Evolutionary conservation across 306 rosid genomes (phyloP).

Genomic region (Cucurbita moschata): DNA sequence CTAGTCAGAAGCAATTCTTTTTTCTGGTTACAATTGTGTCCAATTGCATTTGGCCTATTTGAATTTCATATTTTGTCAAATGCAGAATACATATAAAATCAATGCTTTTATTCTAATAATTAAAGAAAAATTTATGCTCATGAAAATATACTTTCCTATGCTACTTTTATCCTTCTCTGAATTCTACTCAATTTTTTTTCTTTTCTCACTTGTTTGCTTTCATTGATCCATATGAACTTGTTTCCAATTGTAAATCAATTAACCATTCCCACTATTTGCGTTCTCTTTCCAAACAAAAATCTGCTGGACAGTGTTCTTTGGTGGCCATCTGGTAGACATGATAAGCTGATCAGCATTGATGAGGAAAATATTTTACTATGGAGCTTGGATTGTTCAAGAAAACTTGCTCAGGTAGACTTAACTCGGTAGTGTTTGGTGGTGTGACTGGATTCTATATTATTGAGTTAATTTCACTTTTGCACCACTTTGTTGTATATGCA

Average conservation of each 20-base stretch:
- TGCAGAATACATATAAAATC: not conserved
- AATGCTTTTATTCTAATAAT: not conserved
- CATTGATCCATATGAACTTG: not conserved
- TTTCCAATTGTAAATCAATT: not conserved
- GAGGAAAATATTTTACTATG: conserved; percentile 70
- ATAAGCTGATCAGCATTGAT: conserved; percentile 78
- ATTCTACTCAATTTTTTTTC: not conserved
- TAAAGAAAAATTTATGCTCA: not conserved
- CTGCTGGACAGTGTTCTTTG: conserved; percentile 59
- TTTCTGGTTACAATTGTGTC: not conserved
- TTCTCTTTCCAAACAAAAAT: not conserved
- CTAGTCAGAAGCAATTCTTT: not conserved
- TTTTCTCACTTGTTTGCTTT: not conserved
- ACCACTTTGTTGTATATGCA: not conserved
- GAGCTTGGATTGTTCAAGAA: conserved; percentile 80
- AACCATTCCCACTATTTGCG: not conserved
- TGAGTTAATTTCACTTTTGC: not conserved
- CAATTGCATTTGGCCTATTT: not conserved
- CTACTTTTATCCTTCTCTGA: not conserved
- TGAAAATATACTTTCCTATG: not conserved
- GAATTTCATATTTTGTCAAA: not conserved
- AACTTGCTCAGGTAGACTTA: conserved; percentile 60
- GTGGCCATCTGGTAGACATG: conserved; percentile 92
- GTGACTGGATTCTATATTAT: not conserved
- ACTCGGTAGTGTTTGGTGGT: not conserved